phyloP scores from a whole-genome alignment of 1,284 basidiomycete species.

The Vanrija humicola region DNA sequence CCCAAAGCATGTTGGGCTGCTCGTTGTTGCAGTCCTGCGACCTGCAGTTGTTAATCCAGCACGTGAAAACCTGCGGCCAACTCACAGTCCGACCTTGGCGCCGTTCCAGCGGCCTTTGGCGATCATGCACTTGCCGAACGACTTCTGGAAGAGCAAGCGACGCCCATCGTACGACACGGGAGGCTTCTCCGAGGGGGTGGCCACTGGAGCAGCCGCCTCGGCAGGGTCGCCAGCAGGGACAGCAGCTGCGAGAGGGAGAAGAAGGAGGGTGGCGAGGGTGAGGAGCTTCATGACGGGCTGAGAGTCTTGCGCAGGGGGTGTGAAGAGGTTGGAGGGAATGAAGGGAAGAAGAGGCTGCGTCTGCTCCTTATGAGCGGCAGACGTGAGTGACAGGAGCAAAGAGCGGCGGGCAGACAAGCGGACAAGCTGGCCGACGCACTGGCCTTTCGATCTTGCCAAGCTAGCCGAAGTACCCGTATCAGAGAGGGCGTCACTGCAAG shows the following conservation, averaged over 20 bases:
- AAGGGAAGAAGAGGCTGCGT: background rate
- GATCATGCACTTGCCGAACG: background rate
- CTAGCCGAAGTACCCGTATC: too few relatives aligned
- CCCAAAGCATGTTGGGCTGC: conserved; percentile 1
- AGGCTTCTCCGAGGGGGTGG: background rate
- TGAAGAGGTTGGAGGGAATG: background rate
- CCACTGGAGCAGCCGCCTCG: background rate
- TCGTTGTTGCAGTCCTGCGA: background rate
- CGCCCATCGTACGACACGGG: background rate
- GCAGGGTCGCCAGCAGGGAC: background rate
- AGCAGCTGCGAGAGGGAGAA: background rate
- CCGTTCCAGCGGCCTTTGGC: background rate
- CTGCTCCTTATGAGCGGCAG: too few relatives aligned
- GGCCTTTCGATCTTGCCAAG: too few relatives aligned
- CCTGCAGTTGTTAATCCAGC: background rate
- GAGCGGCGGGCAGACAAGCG: too few relatives aligned
- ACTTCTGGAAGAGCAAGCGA: background rate
- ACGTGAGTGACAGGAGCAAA: too few relatives aligned
- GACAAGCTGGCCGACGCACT: too few relatives aligned
- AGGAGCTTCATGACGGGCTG: background rate
- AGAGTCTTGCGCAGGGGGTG: background rate
- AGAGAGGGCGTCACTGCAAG: too few relatives aligned
- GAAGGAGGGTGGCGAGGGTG: background rate
- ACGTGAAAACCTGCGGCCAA: background rate
- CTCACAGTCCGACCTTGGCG: conserved; percentile 1